These are phyloP conservation scores for Esteya vermicola DNA, from an alignment of 2,329 filamentous ascomycete species.

Conservation along the genomic window DNA sequence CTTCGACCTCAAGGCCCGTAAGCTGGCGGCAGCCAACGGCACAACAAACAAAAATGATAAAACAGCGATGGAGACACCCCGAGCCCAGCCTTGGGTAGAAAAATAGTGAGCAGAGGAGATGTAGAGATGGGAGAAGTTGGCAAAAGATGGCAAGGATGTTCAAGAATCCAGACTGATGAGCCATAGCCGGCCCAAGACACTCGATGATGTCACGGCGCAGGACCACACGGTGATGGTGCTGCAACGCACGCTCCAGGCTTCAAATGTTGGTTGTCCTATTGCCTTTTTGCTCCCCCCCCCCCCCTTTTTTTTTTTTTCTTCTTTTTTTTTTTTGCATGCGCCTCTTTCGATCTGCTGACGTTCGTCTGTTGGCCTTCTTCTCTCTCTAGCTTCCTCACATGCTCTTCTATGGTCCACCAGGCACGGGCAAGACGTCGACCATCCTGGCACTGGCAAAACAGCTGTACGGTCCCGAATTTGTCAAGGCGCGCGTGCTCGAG, in stretches of 20 bases:
- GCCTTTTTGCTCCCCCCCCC: too few relatives aligned
- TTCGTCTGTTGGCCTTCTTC: not conserved
- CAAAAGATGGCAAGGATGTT: not conserved
- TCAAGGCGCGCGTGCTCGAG: constrained; percentile 90
- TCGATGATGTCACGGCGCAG: constrained; percentile 92
- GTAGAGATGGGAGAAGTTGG: not conserved
- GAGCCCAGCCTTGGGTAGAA: constrained; percentile 89
- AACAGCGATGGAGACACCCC: constrained; percentile 46
- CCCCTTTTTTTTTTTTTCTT: not conserved
- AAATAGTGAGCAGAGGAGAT: constrained; percentile 60
- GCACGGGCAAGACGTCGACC: constrained; percentile 95
- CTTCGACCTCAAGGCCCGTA: constrained; percentile 88
- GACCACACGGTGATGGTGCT: constrained; percentile 93
- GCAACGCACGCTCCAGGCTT: constrained; percentile 82
- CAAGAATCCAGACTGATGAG: constrained; percentile 16
- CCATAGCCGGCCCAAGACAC: constrained; percentile 76
- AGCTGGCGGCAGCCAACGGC: constrained; percentile 55
- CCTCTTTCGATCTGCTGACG: not conserved
- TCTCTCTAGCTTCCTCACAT: constrained; percentile 70
- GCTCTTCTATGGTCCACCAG: constrained; percentile 97
- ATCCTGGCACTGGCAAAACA: constrained; percentile 95
- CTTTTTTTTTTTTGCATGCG: not conserved
- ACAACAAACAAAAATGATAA: constrained; percentile 51
- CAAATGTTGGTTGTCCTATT: constrained; percentile 47
- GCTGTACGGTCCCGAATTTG: constrained; percentile 88